Conservation (phyloP, 2,329 filamentous ascomycete species). For the Rutstroemia sp. region DNA sequence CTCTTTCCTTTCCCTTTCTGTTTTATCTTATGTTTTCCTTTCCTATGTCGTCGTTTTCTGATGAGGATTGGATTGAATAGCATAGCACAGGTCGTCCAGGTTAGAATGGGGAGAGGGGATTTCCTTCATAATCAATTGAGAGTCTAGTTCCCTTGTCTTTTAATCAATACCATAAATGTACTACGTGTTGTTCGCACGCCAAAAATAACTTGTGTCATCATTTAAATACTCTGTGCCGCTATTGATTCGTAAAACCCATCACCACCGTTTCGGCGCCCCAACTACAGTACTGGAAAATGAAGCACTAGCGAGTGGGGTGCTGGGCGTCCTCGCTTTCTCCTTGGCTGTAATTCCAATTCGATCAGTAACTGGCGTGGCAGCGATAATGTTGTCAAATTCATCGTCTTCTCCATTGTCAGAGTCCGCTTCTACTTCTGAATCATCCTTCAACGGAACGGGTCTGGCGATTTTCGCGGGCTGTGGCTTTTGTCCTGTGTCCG, state of each 20-base stretch:
- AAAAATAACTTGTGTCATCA: no score
- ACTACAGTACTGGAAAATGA: slow-evolving; percentile 31
- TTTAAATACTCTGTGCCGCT: neutral
- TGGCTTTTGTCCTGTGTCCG: slow-evolving; percentile 43
- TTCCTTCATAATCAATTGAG: no score
- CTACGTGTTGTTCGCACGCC: no score
- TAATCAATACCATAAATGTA: no score
- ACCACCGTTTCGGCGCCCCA: slow-evolving; percentile 31
- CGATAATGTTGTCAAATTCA: slow-evolving; percentile 88
- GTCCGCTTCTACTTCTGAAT: slow-evolving; percentile 63
- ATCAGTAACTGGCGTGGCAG: slow-evolving; percentile 84
- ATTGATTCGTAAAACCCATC: neutral
- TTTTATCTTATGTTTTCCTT: no score
- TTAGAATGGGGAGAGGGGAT: no score
- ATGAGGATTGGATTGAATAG: no score
- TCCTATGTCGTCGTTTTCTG: no score
- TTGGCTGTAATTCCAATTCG: slow-evolving; percentile 62
- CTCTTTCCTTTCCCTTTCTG: no score
- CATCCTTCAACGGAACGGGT: slow-evolving; percentile 47
- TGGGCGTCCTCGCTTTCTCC: slow-evolving; percentile 25
- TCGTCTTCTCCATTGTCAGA: slow-evolving; percentile 64
- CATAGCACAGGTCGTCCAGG: no score
- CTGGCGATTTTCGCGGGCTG: slow-evolving; percentile 54
- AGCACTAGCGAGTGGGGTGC: slow-evolving; percentile 26
- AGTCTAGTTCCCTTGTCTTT: no score